A percentile compares a stretch with the other conserved stretches of the same genome.
Evolutionary conservation across 176 grass and related monocot species (phyloP).

Genomic region (Otatea glauca): DNA sequence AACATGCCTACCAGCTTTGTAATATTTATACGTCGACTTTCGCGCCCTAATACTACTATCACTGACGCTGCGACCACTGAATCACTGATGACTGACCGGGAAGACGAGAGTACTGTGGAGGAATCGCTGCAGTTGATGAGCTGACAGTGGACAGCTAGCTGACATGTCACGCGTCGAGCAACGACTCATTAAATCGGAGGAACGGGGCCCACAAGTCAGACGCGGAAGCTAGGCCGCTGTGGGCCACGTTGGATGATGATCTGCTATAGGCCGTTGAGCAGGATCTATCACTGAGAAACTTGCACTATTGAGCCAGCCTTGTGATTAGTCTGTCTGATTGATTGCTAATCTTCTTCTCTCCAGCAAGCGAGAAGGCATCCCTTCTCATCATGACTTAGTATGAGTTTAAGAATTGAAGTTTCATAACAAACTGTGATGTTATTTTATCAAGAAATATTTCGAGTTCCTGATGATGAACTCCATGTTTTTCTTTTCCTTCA

Average conservation of each 20-base stretch:
- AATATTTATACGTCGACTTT: background rate
- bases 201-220: background rate
- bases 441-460: background rate
- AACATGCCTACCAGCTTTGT: no score
- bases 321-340: background rate
- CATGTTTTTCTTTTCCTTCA: background rate
- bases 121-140: background rate
- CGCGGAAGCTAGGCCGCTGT: background rate
- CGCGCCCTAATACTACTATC: no score
- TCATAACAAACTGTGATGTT: background rate
- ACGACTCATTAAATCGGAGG: background rate
- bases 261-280: background rate
- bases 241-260: background rate
- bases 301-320: background rate
- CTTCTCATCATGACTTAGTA: background rate
- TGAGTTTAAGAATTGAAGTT: background rate
- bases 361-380: no score
- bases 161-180: slow-evolving; percentile 3
- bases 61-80: background rate
- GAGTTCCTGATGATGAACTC: background rate
- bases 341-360: no score
- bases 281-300: no score
- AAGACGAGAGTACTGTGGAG: background rate
- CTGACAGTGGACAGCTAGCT: background rate
- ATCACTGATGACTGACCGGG: no score